These are phyloP conservation scores for Populus deltoides DNA, from an alignment of 345 rosid genomes.

Conservation along the genomic window DNA sequence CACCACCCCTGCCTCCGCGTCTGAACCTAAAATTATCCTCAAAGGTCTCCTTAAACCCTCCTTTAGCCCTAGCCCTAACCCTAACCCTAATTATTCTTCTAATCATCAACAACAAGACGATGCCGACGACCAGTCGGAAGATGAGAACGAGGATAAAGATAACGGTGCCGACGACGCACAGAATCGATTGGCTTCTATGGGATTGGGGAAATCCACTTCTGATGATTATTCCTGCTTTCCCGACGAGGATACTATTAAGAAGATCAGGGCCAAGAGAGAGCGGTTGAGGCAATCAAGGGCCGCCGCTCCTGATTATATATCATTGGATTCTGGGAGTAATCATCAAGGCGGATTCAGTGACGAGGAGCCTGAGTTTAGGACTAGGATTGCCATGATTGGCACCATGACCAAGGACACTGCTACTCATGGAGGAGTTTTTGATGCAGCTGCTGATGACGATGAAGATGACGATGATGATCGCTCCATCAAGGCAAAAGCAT, in stretches of 20 bases:
- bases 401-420: constrained; percentile 36
- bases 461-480: constrained; percentile 21
- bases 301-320: constrained; percentile 70
- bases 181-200: constrained; percentile 32
- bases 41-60: constrained; percentile 50
- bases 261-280: constrained; percentile 68
- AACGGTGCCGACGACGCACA: constrained; percentile 22
- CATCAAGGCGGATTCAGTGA: constrained; percentile 71
- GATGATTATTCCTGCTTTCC: constrained; percentile 24
- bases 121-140: constrained; percentile 22
- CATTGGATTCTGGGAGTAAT: constrained; percentile 56
- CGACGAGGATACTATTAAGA: constrained; percentile 58
- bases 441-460: constrained; percentile 35
- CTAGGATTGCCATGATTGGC: constrained; percentile 55
- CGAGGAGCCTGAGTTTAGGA: constrained; percentile 68
- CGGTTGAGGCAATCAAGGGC: constrained; percentile 55
- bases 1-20: neutral
- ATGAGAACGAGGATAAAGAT: neutral
- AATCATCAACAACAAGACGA: neutral
- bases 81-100: neutral
- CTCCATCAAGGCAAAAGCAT: neutral
- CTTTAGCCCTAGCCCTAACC: neutral
- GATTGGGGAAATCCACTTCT: constrained; percentile 23
- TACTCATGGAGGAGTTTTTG: constrained; percentile 63
- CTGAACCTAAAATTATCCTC: constrained; percentile 50